phyloP scores from a whole-genome alignment of 192 early-diverging fungal genomes.

The Coemansia sp. region DNA sequence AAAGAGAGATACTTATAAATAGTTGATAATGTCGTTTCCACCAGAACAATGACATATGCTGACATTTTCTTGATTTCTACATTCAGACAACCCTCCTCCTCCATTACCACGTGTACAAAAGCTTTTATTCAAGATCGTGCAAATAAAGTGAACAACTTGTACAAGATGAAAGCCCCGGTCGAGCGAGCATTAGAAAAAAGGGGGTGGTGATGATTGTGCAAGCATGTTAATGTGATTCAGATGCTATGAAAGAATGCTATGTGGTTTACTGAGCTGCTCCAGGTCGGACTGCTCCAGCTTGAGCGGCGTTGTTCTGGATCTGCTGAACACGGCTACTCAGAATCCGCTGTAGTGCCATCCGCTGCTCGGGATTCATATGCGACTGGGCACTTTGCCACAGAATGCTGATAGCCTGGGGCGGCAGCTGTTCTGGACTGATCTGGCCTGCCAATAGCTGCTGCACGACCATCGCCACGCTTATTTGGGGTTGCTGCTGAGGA shows the following conservation, averaged over 20 bases:
- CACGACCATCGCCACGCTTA: slow-evolving; percentile 25
- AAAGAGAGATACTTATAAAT: not conserved
- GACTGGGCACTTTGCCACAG: slow-evolving; percentile 30
- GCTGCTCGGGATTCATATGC: slow-evolving; percentile 27
- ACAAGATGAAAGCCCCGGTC: not conserved
- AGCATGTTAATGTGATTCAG: not conserved
- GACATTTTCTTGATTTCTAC: not conserved
- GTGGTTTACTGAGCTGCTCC: slow-evolving; percentile 25
- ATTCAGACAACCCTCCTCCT: slow-evolving; percentile 4
- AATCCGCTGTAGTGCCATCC: slow-evolving; percentile 21
- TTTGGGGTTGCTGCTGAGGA: slow-evolving; percentile 15
- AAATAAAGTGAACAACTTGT: not conserved
- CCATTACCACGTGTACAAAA: not conserved
- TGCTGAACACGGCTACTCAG: slow-evolving; percentile 25
- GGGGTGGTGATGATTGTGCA: not conserved
- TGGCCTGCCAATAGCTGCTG: slow-evolving; percentile 41
- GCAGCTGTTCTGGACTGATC: slow-evolving; percentile 20
- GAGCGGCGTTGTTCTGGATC: slow-evolving; percentile 11
- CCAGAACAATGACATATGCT: not conserved
- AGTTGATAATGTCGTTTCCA: not conserved
- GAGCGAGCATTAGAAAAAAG: not conserved
- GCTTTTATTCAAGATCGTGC: not conserved
- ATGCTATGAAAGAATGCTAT: not conserved
- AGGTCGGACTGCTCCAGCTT: slow-evolving; percentile 17
- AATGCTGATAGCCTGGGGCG: slow-evolving; percentile 26